phyloP scores from a whole-genome alignment of 495 filamentous ascomycete genomes.

The Penicillium salamii region DNA sequence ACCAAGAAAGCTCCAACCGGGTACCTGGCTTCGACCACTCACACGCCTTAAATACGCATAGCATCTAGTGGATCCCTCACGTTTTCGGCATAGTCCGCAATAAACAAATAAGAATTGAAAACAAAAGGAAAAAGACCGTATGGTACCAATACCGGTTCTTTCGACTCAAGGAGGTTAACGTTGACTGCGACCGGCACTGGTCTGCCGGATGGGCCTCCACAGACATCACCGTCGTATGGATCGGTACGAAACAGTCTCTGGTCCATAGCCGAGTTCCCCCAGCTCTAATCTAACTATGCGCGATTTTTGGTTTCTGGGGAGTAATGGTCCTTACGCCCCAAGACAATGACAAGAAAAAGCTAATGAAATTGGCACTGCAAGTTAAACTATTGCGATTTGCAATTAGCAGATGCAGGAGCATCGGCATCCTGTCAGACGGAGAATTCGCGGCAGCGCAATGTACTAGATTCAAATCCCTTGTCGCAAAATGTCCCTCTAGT shows the following conservation, averaged over 20 bases:
- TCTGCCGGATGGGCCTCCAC: conserved; percentile 12
- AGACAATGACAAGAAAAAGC: background rate
- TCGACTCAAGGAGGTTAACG: too few relatives aligned
- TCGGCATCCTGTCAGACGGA: background rate
- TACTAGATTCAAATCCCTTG: conserved; percentile 19
- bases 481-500: conserved; percentile 19
- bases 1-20: conserved; percentile 5
- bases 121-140: background rate
- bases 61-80: background rate
- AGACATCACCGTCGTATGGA: background rate
- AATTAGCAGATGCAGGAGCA: background rate
- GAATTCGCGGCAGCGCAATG: conserved; percentile 9
- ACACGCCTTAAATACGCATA: background rate
- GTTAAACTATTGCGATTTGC: conserved; percentile 1
- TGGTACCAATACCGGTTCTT: background rate
- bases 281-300: conserved; percentile 25
- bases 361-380: conserved; percentile 5
- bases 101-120: background rate
- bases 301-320: conserved; percentile 23
- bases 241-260: background rate
- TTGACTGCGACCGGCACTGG: conserved; percentile 5
- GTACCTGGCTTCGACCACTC: conserved; percentile 4
- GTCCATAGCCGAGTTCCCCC: conserved; percentile 15
- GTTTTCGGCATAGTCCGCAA: conserved; percentile 1
- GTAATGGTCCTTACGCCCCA: conserved; percentile 3